Conservation (phyloP, 2,329 filamentous ascomycete species). For the Fusarium sp. region DNA sequence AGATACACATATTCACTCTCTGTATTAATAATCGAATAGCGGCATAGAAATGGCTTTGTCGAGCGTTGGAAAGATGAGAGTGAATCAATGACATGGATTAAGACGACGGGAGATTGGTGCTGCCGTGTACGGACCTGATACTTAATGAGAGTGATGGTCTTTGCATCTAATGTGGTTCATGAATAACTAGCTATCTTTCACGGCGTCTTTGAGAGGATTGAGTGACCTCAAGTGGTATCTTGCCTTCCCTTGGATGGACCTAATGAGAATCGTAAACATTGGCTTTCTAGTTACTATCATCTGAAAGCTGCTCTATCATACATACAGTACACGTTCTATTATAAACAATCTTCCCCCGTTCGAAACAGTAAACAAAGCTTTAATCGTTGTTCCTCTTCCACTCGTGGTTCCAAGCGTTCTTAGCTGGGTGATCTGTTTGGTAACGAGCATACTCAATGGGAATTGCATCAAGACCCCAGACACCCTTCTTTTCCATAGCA, state of each 20-base stretch:
- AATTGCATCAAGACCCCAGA: conserved; percentile 76
- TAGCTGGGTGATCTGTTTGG: conserved; percentile 83
- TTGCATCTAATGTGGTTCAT: not conserved
- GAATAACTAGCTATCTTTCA: not conserved
- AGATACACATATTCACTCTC: conserved; percentile 23
- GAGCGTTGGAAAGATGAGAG: not conserved
- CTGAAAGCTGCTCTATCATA: conserved; percentile 32
- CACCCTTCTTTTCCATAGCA: conserved; percentile 89
- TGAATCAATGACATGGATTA: conserved; percentile 10
- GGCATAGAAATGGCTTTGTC: conserved; percentile 27
- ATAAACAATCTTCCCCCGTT: not conserved
- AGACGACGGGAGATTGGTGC: conserved; percentile 16
- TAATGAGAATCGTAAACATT: not conserved
- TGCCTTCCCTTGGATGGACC: not conserved
- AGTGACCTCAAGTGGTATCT: not conserved
- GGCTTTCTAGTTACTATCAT: not conserved
- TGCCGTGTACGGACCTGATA: conserved; percentile 15
- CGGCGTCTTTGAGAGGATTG: not conserved
- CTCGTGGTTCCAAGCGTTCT: conserved; percentile 88
- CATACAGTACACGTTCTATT: conserved; percentile 35
- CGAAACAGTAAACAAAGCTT: not conserved
- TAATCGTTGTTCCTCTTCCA: conserved; percentile 74
- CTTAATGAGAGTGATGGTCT: conserved; percentile 39
- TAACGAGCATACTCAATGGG: conserved; percentile 91
- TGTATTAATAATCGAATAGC: conserved; percentile 27